Base-by-base conservation (phyloP, 2,329 filamentous ascomycete species). In the Cadophora gregata region DNA sequence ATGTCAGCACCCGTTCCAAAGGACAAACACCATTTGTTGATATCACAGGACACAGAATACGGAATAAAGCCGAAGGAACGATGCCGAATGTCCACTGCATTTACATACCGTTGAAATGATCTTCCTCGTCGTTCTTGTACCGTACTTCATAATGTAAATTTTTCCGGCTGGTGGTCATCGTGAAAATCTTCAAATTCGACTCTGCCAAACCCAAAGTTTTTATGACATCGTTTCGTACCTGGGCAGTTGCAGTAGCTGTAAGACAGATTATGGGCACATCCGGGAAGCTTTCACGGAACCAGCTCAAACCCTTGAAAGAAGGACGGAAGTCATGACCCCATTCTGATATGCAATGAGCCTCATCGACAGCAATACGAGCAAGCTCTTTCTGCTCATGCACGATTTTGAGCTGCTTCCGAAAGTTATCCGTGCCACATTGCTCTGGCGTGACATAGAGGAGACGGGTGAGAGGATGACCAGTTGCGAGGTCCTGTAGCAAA, bases 251-350 rank as follows among this genome's bases (percentile, higher is more conserved):
- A 0, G 95, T 98, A 0, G 95, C 95, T 0, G 95, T 98, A 16
- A 97, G 86, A 70, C 93, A 97, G 78, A 96, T 97, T 69, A 98
- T 91, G 4, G 95, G 94, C 0, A 97, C 92, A 64, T 91, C 86
- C 0, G 93, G 92, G 71, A 96, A 93, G 6, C 88, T 88, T 59
- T 88, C 84, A 72, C 92, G 90, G 81, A 98, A 96, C 88, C 93
- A 97, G 1, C 87, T 90, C 7, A 98, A 84, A 24, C 90, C 87
- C 76, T 96, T 93, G 79, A 97, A 98, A 65, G 93, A 92, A 42
- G 90, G 92, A n/a, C 95, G 90, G 77, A 98, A 98, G 78, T 98
- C 95, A 77, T 98, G 94, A 1, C 95, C 95, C 95, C 95, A 97
- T 88, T 97, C 94, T 27, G 93, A 97, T 72, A 98, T 97, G 78